Evolutionary conservation across 805 yeast species (phyloP), one percentile per base, ranked within the genome.

Genomic region (Candida maltosa): DNA sequence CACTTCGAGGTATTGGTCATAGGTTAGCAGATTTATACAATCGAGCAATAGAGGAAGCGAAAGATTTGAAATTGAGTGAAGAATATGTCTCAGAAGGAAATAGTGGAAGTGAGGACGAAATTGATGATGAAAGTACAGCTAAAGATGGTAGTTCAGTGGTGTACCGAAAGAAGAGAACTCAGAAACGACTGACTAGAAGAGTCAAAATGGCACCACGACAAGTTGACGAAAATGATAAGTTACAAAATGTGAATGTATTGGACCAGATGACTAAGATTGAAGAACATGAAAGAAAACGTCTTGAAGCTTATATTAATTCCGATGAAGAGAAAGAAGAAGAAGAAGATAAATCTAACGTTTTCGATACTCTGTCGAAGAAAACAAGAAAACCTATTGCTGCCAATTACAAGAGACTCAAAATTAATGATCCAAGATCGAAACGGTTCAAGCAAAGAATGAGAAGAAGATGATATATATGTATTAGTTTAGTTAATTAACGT

Each of bases 391-490:
- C 69, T 2, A 45, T 68, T 16, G 73, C 73, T 40, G 60, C 54
- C 46, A 78, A 78, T 49, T 78, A 64, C 56, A 73, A 73, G 45
- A 57, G 78, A 38, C 56, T 73, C 34, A 78, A 75, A 50, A 64
- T 78, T 30, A 73, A 75, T 26, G 73, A 65, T 31, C 69, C 72
- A 9, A 51, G 72, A 24, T 43, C 65, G n/a, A 59, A 56, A 35
- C 52, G 56, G 16, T 65, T 65, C 46, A 67, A 65, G 45, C 65
- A 67, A 41, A 58, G 77, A 42, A 54, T 56, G 50, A 57, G 60
- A 45, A 39, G 66, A 29, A 47, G 46, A 30, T 28, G n/a, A 18
- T 33, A n/a, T 4, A 29, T 30, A n/a, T 16, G 8, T 18, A 17
- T 30, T 4, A 21, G 9, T n/a, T 16, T 31, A 38, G 15, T 37